These are phyloP conservation scores for Botrytis aclada DNA, from an alignment of 2,329 filamentous ascomycete species.

Conservation along the genomic window DNA sequence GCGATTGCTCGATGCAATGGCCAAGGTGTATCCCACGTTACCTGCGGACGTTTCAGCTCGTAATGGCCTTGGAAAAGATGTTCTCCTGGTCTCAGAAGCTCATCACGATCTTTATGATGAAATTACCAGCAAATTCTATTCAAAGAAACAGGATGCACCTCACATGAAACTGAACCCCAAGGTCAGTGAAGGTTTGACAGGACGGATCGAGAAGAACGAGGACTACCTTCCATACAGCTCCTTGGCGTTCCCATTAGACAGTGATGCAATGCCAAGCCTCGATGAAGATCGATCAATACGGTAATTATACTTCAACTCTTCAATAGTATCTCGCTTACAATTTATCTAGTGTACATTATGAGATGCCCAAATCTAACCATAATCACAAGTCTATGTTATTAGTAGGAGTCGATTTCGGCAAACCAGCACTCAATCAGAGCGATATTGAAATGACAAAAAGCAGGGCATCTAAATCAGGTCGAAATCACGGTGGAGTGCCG, in stretches of 20 bases:
- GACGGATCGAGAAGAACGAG: constrained; percentile 76
- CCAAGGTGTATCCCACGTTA: constrained; percentile 75
- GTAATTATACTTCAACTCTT: constrained; percentile 47
- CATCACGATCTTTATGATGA: constrained; percentile 80
- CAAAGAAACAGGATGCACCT: constrained; percentile 71
- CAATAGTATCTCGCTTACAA: constrained; percentile 28
- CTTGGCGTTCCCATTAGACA: constrained; percentile 73
- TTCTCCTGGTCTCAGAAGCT: constrained; percentile 77
- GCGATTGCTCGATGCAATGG: constrained; percentile 77
- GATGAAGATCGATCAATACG: constrained; percentile 85
- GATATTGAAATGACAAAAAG: constrained; percentile 73
- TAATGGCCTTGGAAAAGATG: constrained; percentile 77
- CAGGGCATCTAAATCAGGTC: constrained; percentile 62
- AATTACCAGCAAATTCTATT: constrained; percentile 82
- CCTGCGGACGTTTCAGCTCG: constrained; percentile 72
- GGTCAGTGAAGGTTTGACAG: constrained; percentile 73
- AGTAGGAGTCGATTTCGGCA: constrained; percentile 72
- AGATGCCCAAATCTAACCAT: constrained; percentile 69
- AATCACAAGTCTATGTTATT: constrained; percentile 93
- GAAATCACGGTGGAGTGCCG: constrained; percentile 67
- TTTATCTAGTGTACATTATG: constrained; percentile 69
- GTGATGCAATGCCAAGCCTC: constrained; percentile 68
- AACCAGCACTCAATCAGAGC: constrained; percentile 67
- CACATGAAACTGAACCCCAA: constrained; percentile 72
- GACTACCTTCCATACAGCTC: constrained; percentile 80